A percentile compares a stretch with the other conserved stretches of the same genome.
Conservation (phyloP, 1,284 basidiomycete species). For the Abortiporus biennis region DNA sequence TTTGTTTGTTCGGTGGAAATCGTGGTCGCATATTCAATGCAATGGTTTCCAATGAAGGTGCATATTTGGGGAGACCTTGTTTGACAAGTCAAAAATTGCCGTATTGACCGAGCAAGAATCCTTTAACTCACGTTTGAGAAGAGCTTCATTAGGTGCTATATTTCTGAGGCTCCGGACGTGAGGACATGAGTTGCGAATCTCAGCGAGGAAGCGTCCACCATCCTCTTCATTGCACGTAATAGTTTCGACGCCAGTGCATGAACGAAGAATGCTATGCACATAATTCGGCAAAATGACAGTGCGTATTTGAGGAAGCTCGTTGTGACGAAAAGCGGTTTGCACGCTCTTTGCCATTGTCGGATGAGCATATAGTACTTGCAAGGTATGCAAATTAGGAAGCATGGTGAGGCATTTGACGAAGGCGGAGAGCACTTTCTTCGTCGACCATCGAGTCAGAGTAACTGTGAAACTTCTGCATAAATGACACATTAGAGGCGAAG, state of each 20-base stretch:
- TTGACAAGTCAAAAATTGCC: too few species aligned
- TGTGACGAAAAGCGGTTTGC: constrained; percentile 21
- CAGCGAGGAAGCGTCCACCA: constrained; percentile 20
- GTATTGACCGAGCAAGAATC: too few species aligned
- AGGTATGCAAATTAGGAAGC: constrained; percentile 28
- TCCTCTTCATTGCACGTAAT: constrained; percentile 20
- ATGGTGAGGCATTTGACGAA: constrained; percentile 25
- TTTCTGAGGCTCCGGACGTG: too few species aligned
- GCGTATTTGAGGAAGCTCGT: constrained; percentile 22
- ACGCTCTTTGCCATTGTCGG: constrained; percentile 22
- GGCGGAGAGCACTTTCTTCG: constrained; percentile 19
- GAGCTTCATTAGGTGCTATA: too few species aligned
- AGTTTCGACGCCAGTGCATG: constrained; percentile 23
- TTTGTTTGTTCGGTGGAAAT: too few species aligned
- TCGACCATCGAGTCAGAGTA: constrained; percentile 21
- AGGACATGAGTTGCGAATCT: too few species aligned
- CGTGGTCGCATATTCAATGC: too few species aligned
- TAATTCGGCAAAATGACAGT: constrained; percentile 22
- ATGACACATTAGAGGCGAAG: neutral
- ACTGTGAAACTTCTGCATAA: constrained; percentile 25
- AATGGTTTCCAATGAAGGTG: too few species aligned
- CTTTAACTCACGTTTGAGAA: too few species aligned
- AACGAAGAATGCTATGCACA: constrained; percentile 26
- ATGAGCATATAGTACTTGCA: constrained; percentile 26
- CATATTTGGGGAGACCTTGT: too few species aligned